Evolutionary conservation across 1,284 basidiomycete species (phyloP).

Genomic region (Puccinia sorghi): DNA sequence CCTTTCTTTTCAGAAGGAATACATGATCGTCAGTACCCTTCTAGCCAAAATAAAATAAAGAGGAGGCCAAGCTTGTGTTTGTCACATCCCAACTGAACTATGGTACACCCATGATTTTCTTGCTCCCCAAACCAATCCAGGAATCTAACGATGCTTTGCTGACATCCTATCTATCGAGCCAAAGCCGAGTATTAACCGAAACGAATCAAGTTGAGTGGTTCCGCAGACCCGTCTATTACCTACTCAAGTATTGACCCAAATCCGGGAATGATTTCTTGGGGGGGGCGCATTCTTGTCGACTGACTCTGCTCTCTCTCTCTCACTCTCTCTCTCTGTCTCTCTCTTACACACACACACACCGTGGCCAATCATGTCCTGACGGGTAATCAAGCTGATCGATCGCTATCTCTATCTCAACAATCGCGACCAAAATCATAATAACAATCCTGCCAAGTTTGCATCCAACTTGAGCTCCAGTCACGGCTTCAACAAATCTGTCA

Average conservation of each 20-base stretch:
- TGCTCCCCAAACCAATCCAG: constrained; percentile 60
- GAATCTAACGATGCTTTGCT: constrained; percentile 95
- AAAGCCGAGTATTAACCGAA: constrained; percentile 82
- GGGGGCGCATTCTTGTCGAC: too few relatives aligned
- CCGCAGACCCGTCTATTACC: too few relatives aligned
- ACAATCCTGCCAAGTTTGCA: constrained; percentile 3
- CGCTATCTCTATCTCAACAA: constrained; percentile 20
- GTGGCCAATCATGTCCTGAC: too few relatives aligned
- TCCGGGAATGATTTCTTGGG: too few relatives aligned
- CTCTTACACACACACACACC: too few relatives aligned
- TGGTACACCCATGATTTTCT: neutral
- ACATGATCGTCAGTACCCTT: constrained; percentile 68
- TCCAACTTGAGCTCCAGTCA: neutral
- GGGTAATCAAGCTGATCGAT: constrained; percentile 22
- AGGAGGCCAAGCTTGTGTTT: neutral
- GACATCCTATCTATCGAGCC: constrained; percentile 78
- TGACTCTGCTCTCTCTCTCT: too few relatives aligned
- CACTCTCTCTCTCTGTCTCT: too few relatives aligned
- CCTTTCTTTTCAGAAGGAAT: constrained; percentile 75
- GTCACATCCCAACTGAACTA: neutral
- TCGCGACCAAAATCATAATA: neutral
- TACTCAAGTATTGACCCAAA: too few relatives aligned
- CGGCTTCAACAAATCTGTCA: neutral
- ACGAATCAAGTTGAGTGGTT: constrained; percentile 72
- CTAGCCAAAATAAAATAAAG: too few relatives aligned